phyloP scores from a whole-genome alignment of 192 early-diverging fungal species.

The Coemansia sp. region DNA sequence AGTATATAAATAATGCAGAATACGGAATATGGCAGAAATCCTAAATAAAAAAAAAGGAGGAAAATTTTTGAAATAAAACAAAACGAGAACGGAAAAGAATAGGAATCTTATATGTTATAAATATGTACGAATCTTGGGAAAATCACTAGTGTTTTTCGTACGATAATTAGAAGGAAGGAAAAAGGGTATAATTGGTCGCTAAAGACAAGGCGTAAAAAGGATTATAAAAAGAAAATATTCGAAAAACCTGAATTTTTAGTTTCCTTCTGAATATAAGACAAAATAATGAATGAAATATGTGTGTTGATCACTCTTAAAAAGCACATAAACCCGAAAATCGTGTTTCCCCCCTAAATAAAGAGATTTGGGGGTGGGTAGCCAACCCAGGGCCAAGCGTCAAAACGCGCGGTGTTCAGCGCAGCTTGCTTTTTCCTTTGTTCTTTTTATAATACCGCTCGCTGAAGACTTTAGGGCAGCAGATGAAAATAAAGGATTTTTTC shows the following conservation, averaged over 20 bases:
- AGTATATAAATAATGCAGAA: background rate
- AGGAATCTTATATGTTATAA: constrained; percentile 13
- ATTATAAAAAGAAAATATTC: background rate
- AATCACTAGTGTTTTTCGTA: background rate
- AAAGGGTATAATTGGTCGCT: background rate
- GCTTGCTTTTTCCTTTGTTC: background rate
- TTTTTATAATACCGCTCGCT: background rate
- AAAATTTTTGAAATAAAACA: constrained; percentile 3
- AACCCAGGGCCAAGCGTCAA: constrained; percentile 1
- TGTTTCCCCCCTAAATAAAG: background rate
- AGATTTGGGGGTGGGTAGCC: background rate
- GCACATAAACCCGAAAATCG: constrained; percentile 7
- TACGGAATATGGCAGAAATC: background rate
- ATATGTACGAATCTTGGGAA: background rate
- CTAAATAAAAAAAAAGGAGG: background rate
- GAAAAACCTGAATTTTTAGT: constrained; percentile 3
- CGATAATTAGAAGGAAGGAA: background rate
- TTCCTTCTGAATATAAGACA: constrained; percentile 2
- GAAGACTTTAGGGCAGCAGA: background rate
- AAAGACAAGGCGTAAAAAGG: background rate
- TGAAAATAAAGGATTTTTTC: background rate
- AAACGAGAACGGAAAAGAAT: constrained; percentile 6
- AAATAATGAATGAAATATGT: background rate
- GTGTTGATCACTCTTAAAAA: constrained; percentile 5
- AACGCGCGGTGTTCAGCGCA: background rate